These are phyloP conservation scores for Zoysia matrella DNA, from an alignment of 202 grass and related monocot genomes.

Conservation along the genomic window DNA sequence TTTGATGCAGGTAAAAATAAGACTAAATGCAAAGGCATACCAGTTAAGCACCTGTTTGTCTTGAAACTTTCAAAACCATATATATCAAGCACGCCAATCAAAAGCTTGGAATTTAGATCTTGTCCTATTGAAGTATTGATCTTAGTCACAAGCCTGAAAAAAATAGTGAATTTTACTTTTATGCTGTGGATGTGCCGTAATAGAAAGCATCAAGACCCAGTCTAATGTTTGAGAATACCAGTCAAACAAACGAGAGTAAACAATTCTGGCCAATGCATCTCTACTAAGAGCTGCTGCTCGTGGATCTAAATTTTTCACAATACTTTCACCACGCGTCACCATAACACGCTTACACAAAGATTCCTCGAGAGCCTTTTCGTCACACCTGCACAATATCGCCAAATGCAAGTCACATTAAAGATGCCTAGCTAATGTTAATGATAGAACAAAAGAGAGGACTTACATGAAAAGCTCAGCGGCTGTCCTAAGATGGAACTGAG, in stretches of 20 bases:
- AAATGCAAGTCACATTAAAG: constrained; percentile 38
- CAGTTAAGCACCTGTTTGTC: constrained; percentile 29
- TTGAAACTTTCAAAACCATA: constrained; percentile 99
- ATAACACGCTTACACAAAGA: constrained; percentile 96
- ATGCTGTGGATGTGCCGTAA: neutral
- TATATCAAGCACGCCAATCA: constrained; percentile 98
- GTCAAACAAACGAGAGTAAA: constrained; percentile 97
- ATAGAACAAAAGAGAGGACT: constrained; percentile 26
- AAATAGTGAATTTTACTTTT: constrained; percentile 26
- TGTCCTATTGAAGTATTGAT: constrained; percentile 97
- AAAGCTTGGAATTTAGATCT: constrained; percentile 86
- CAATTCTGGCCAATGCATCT: constrained; percentile 93
- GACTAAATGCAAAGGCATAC: constrained; percentile 81
- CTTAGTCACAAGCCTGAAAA: constrained; percentile 88
- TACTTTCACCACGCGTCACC: constrained; percentile 85
- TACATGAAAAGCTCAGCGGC: constrained; percentile 99
- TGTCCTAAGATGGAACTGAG: constrained; percentile 79
- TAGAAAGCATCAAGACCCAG: constrained; percentile 26
- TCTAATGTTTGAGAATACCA: constrained; percentile 63
- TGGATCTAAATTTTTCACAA: constrained; percentile 82
- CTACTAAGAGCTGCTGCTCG: constrained; percentile 84
- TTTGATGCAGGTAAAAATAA: constrained; percentile 41
- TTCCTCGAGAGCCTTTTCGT: constrained; percentile 83
- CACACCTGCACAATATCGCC: constrained; percentile 69
- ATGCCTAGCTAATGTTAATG: constrained; percentile 3